Conservation (phyloP, 1,284 basidiomycete species). For the Fomitopsis betulina region DNA sequence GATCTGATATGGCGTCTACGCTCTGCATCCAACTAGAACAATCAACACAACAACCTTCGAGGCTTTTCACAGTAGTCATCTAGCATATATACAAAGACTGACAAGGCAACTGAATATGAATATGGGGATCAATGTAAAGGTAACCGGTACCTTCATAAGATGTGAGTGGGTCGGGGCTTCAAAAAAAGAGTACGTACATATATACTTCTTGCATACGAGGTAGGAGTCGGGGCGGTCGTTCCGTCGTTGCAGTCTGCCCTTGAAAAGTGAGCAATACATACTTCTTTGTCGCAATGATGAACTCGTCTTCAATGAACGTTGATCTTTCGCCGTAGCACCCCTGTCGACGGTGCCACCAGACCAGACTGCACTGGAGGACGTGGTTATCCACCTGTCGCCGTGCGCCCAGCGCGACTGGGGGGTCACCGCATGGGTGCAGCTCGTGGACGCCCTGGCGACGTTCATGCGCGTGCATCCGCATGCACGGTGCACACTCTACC, state of each 20-base stretch:
- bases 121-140: constrained; percentile 43
- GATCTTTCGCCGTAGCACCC: constrained; percentile 9
- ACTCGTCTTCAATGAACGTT: constrained; percentile 35
- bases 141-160: constrained; percentile 31
- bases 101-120: constrained; percentile 57
- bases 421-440: not conserved
- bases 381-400: not conserved
- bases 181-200: constrained; percentile 26
- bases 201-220: constrained; percentile 52
- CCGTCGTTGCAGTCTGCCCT: constrained; percentile 63
- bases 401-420: not conserved
- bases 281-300: too few species aligned
- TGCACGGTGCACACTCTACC: not conserved
- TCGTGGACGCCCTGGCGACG: not conserved
- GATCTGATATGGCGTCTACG: constrained; percentile 44
- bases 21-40: too few species aligned
- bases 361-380: not conserved
- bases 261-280: constrained; percentile 38
- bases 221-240: constrained; percentile 52
- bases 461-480: not conserved
- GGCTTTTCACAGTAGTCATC: too few species aligned
- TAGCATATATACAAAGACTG: constrained; percentile 1
- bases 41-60: too few species aligned
- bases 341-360: not conserved
- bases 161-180: not conserved